Evolutionary conservation across 805 yeast genomes (phyloP), one percentile per base, ranked within the genome.

Genomic region (Pichia sporocuriosa): DNA sequence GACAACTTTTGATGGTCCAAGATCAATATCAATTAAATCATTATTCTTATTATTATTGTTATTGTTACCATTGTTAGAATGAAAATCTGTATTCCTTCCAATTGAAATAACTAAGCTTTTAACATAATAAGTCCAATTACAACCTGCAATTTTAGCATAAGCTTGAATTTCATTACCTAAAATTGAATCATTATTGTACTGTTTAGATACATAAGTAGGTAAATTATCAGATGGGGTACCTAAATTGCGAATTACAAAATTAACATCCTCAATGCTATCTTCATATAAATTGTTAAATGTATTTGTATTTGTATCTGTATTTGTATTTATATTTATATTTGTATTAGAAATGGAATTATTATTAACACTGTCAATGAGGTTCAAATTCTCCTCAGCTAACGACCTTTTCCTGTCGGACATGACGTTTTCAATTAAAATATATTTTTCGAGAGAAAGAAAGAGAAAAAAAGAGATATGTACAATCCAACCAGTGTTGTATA

Each of bases 1-100:
- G 3, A 93, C 97, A n/a, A 93, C 95, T 62, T 90, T 90, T 10
- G 96, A 90, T 1, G 98, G 98, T 2, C 97, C 97, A 54, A 93
- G 67, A 62, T 93, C 98, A 37, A 90, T 90, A 55, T 88, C 88
- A 29, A 80, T 77, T 3, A 51, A 32, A 32, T 60, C 58, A 29
- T 43, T 21, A 23, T 45, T 40, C 10, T 19, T 24, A 15, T 13
- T 12, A 12, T 17, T 20, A 16, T 12, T 35, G n/a, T 37, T 29
- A 8, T 10, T 16, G 8, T 19, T 29, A 16, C 28, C 30, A n/a
- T 21, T 29, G 15, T 19, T 31, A 9, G 34, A 29, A 35, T 50
- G 55, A 11, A 58, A 47, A n/a, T 63, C 65, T 2, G 96, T 84
- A 54, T 82, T 82, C 54, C 98, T 73, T n/a, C 98, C 98, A 44